Conservation (phyloP, 345 rosid genomes). For the Brassica cretica region DNA sequence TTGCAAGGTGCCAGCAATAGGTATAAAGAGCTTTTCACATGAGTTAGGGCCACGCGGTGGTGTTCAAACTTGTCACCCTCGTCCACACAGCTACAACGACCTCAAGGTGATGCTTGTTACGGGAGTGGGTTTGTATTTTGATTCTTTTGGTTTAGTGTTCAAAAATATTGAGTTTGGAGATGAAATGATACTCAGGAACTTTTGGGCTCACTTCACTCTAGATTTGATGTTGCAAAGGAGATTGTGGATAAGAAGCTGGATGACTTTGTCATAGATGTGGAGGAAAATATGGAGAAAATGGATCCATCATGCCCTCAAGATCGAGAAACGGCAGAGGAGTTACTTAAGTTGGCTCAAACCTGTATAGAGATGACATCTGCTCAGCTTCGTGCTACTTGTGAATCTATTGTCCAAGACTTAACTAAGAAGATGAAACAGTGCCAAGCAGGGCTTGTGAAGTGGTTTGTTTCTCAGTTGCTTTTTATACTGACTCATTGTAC, state of each 20-base stretch:
- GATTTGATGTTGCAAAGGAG: constrained; percentile 75
- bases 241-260: constrained; percentile 59
- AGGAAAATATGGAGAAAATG: constrained; percentile 55
- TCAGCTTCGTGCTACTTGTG: constrained; percentile 65
- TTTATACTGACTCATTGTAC: constrained; percentile 81
- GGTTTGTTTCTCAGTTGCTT: constrained; percentile 73
- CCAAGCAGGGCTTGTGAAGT: constrained; percentile 63
- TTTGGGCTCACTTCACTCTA: constrained; percentile 63
- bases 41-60: constrained; percentile 76
- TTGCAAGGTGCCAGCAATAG: constrained; percentile 46
- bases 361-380: constrained; percentile 65
- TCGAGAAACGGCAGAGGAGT: constrained; percentile 56
- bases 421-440: constrained; percentile 70
- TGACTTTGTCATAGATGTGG: constrained; percentile 57
- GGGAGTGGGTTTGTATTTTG: background rate
- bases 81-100: constrained; percentile 72
- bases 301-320: constrained; percentile 56
- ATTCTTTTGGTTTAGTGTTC: background rate
- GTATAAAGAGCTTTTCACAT: constrained; percentile 74
- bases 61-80: constrained; percentile 48
- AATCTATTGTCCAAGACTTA: constrained; percentile 66
- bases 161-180: background rate
- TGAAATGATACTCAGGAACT: constrained; percentile 54
- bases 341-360: constrained; percentile 52
- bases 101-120: constrained; percentile 48